phyloP scores from a whole-genome alignment of 2,329 filamentous ascomycete genomes.

The Fusarium sp. region DNA sequence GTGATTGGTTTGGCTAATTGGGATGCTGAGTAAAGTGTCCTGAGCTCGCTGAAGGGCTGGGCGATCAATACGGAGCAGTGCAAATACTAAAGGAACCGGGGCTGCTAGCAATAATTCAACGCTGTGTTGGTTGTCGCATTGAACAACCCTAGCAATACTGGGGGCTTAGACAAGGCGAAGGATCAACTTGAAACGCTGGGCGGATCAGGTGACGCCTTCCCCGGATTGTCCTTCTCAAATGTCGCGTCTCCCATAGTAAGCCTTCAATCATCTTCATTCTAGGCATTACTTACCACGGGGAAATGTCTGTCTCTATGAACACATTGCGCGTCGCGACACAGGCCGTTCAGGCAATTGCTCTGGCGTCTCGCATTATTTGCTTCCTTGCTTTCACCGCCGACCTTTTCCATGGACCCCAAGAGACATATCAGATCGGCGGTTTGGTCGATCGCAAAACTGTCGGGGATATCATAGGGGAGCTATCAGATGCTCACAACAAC shows the following conservation, averaged over 20 bases:
- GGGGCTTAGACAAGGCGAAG: background rate
- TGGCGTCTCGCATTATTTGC: background rate
- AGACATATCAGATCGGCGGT: background rate
- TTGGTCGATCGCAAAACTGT: background rate
- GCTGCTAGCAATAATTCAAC: background rate
- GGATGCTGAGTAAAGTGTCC: background rate
- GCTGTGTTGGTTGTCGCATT: background rate
- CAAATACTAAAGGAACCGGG: background rate
- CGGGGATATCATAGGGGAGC: background rate
- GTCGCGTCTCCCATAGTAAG: background rate
- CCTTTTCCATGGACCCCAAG: background rate
- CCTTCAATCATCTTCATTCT: background rate
- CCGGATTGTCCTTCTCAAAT: background rate
- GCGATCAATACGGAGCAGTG: background rate
- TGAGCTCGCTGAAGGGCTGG: background rate
- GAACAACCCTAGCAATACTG: background rate
- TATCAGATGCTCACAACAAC: background rate
- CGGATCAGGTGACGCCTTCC: background rate
- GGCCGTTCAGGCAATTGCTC: background rate
- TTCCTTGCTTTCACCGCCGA: background rate
- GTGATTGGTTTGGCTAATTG: background rate
- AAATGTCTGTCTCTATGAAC: background rate
- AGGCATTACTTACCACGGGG: background rate
- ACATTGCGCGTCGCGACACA: background rate
- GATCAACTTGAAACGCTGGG: constrained; percentile 1